These are phyloP conservation scores for Leishmania tarentolae DNA, from an alignment of 208 protist species.

Conservation along the genomic window DNA sequence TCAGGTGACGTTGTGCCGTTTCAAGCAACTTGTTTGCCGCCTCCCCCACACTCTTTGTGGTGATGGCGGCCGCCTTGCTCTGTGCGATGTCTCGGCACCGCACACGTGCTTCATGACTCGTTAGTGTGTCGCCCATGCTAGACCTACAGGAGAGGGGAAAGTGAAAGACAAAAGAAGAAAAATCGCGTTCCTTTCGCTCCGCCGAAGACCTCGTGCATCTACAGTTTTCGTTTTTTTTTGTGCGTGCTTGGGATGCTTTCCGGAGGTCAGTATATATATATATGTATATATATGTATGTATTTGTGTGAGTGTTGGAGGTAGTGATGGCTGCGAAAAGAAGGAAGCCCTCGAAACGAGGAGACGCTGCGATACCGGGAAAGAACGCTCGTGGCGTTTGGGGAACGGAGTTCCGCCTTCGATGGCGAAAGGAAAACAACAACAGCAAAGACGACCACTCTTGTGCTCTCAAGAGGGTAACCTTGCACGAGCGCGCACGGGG, in stretches of 20 bases:
- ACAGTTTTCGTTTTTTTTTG: neutral
- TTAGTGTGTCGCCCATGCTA: constrained; percentile 19
- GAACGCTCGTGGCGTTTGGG: neutral
- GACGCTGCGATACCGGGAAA: neutral
- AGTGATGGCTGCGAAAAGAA: neutral
- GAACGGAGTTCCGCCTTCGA: neutral
- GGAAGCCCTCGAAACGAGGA: neutral
- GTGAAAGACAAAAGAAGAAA: neutral
- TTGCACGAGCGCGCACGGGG: neutral
- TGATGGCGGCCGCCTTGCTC: constrained; percentile 7
- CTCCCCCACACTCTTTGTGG: constrained; percentile 21
- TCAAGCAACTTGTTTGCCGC: constrained; percentile 21
- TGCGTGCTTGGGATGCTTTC: too few relatives aligned
- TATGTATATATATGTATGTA: neutral
- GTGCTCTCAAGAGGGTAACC: neutral
- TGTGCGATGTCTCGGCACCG: constrained; percentile 18
- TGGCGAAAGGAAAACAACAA: neutral
- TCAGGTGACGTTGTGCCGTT: constrained; percentile 21
- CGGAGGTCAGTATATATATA: neutral
- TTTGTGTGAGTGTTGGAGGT: neutral
- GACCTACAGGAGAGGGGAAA: neutral
- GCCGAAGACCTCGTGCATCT: neutral
- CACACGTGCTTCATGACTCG: constrained; percentile 18
- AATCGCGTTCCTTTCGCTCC: neutral
- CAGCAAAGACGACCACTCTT: neutral